Evolutionary conservation across 768 basidiomycete species (phyloP).

Genomic region (Lactifluus piperatus): DNA sequence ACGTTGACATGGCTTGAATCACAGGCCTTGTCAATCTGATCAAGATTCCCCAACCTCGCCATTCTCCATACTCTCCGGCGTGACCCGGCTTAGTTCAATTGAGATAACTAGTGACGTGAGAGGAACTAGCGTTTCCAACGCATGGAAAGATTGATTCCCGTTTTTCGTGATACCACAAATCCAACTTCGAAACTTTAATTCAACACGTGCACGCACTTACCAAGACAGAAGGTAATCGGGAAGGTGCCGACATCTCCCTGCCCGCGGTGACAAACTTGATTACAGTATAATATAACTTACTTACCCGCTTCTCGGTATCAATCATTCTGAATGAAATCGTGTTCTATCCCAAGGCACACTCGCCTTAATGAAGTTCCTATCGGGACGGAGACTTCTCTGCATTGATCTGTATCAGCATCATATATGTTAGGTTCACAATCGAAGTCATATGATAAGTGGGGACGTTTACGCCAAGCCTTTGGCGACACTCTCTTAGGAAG

Average conservation of each 20-base stretch:
- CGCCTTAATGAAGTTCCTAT: not conserved
- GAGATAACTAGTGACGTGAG: conserved; percentile 17
- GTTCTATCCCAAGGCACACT: not conserved
- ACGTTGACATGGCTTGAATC: not conserved
- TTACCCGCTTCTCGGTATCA: not conserved
- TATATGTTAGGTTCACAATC: not conserved
- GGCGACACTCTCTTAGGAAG: not conserved
- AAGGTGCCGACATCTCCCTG: not conserved
- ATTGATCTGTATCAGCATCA: not conserved
- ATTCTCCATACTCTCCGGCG: conserved; percentile 13
- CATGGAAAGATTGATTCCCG: not conserved
- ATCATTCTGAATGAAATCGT: not conserved
- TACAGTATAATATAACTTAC: not conserved
- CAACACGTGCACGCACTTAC: not conserved
- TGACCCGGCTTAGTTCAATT: conserved; percentile 12
- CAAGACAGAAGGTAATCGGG: not conserved
- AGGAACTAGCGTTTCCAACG: conserved; percentile 9
- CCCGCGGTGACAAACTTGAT: not conserved
- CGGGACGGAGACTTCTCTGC: not conserved
- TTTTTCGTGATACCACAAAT: too few relatives aligned
- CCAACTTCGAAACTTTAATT: not conserved
- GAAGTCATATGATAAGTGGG: not conserved
- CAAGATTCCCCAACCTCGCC: conserved; percentile 27
- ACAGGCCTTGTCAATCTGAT: not conserved
- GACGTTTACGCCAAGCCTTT: not conserved